A percentile compares a stretch with the other conserved stretches of the same genome.
Conservation (phyloP, 805 yeast species). For the Kluyveromyces starmeri region DNA sequence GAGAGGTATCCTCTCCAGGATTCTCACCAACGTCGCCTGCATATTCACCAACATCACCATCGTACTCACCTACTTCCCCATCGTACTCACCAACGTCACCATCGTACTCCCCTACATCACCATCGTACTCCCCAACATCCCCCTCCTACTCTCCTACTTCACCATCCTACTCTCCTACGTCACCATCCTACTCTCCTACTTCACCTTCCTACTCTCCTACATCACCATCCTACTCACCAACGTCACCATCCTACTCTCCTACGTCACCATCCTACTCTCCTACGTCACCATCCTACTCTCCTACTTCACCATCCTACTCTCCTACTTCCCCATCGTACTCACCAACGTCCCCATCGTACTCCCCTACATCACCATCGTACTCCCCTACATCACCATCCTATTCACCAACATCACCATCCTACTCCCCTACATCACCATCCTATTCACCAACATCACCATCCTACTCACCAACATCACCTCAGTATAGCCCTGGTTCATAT, state of each 20-base stretch:
- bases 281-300: conserved; percentile 57
- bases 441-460: conserved; percentile 43
- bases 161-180: conserved; percentile 54
- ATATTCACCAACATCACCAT: conserved; percentile 76
- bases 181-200: conserved; percentile 74
- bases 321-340: conserved; percentile 70
- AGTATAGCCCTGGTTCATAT: conserved; percentile 68
- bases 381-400: conserved; percentile 47
- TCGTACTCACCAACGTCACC: conserved; percentile 68
- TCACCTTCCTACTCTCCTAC: conserved; percentile 73
- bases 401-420: conserved; percentile 54
- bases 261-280: conserved; percentile 68
- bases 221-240: conserved; percentile 60
- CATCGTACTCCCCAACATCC: conserved; percentile 68
- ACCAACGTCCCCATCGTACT: conserved; percentile 61
- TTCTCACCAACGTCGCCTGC: conserved; percentile 71
- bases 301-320: conserved; percentile 53
- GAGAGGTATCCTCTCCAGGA: conserved; percentile 52
- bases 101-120: conserved; percentile 67
- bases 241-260: conserved; percentile 75
- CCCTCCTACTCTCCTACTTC: conserved; percentile 69
- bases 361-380: conserved; percentile 70
- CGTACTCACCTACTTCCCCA: conserved; percentile 79
- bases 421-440: conserved; percentile 47
- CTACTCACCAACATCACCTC: conserved; percentile 31